Percentiles rank a stretch among this genome's conserved stretches.
Conservation (phyloP, 1,284 basidiomycete species). For the Erythrobasidium hasegawianum region DNA sequence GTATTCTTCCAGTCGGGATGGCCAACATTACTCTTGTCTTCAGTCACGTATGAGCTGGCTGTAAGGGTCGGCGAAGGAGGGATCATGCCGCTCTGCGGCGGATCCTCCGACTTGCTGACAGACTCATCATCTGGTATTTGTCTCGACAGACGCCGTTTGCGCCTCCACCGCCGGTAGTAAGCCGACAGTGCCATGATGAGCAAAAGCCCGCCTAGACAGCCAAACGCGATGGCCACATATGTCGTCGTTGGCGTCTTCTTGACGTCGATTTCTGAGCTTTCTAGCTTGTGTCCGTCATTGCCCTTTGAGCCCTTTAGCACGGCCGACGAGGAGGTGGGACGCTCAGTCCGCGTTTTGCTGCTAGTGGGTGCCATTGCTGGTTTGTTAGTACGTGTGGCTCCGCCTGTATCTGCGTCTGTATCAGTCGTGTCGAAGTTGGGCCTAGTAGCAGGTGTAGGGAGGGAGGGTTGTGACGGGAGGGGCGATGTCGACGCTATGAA, state of each 20-base stretch:
- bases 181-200: conserved; percentile 28
- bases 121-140: not conserved
- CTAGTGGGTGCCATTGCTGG: not conserved
- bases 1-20: conserved; percentile 4
- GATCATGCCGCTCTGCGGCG: not conserved
- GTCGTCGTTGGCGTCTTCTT: conserved; percentile 9
- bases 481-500: too few relatives aligned
- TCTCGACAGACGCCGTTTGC: conserved; percentile 2
- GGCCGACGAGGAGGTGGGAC: not conserved
- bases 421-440: not conserved
- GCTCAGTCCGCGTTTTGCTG: not conserved
- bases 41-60: not conserved
- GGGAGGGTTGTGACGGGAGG: not conserved
- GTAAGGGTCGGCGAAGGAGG: conserved; percentile 6
- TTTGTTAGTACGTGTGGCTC: not conserved
- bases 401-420: not conserved
- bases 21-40: not conserved
- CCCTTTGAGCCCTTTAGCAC: not conserved
- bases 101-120: conserved; percentile 11
- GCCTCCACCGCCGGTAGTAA: conserved; percentile 25
- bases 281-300: conserved; percentile 1
- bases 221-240: conserved; percentile 11
- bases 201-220: conserved; percentile 18
- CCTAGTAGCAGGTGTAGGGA: not conserved
- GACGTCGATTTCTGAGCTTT: not conserved